phyloP scores from a whole-genome alignment of 805 yeast genomes.

The Kuraishia ogatae region DNA sequence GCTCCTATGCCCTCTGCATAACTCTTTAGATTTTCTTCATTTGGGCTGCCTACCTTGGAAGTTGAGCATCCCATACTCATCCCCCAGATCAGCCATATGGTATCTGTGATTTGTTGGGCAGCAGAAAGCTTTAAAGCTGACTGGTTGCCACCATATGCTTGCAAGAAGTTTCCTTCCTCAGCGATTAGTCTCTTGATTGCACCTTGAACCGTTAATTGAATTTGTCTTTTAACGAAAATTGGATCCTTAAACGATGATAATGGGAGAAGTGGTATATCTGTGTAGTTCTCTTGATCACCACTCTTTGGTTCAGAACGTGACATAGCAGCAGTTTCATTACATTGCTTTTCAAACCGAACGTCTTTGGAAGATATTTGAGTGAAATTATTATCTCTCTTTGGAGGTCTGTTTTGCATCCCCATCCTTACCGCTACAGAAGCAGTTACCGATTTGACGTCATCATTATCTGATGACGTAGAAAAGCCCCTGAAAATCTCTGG shows the following conservation, averaged over 20 bases:
- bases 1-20: neutral
- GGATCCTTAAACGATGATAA: neutral
- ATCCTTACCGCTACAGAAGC: neutral
- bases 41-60: neutral
- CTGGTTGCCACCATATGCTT: neutral
- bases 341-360: too few species aligned
- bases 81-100: neutral
- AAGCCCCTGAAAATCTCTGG: neutral
- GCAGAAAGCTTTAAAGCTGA: neutral
- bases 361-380: neutral
- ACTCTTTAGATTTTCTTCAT: neutral
- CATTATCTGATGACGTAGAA: neutral
- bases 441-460: neutral
- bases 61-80: neutral
- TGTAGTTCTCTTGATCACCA: neutral
- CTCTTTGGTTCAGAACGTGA: neutral
- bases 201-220: neutral
- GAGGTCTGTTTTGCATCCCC: neutral
- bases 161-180: neutral
- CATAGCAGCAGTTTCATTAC: too few species aligned
- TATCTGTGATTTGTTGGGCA: neutral
- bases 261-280: neutral
- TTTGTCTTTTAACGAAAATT: neutral
- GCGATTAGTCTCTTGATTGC: neutral
- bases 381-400: neutral